Conservation (phyloP, 345 rosid genomes). For the Pelargonium nanum region DNA sequence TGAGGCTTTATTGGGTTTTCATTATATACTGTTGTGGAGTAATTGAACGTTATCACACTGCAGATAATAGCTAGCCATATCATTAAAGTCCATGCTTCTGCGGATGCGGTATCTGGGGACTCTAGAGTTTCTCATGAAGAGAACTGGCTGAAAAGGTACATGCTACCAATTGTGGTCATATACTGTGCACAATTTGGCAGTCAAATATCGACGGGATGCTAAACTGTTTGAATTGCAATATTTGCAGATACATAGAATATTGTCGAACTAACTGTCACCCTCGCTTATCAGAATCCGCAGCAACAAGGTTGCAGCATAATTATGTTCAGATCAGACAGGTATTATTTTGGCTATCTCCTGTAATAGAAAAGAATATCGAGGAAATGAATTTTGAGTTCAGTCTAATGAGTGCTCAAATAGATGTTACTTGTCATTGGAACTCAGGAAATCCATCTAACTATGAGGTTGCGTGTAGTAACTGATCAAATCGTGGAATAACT, state of each 20-base stretch:
- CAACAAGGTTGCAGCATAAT: constrained; percentile 56
- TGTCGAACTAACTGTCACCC: constrained; percentile 79
- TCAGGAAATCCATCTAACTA: not conserved
- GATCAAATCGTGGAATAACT: not conserved
- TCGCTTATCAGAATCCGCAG: constrained; percentile 69
- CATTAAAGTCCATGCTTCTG: too few species aligned
- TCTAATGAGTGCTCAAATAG: not conserved
- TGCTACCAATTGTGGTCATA: too few species aligned
- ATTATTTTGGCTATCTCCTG: constrained; percentile 1
- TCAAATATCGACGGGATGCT: too few species aligned
- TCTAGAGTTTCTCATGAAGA: too few species aligned
- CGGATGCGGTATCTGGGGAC: too few species aligned
- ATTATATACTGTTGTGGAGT: not conserved
- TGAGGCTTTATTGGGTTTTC: not conserved
- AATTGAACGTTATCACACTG: too few species aligned
- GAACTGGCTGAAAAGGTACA: too few species aligned
- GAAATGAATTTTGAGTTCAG: not conserved
- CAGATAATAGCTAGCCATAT: too few species aligned
- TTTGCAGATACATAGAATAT: constrained; percentile 67
- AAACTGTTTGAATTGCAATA: constrained; percentile 5
- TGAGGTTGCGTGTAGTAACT: not conserved
- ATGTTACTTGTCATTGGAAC: not conserved
- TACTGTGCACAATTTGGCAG: too few species aligned
- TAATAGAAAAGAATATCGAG: not conserved
- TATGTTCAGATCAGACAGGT: constrained; percentile 90